Percentiles rank a stretch among this genome's conserved stretches.
These are phyloP conservation scores for Ceratobasidium sp. DNA, from an alignment of 1,284 basidiomycete genomes.

Conservation along the genomic window DNA sequence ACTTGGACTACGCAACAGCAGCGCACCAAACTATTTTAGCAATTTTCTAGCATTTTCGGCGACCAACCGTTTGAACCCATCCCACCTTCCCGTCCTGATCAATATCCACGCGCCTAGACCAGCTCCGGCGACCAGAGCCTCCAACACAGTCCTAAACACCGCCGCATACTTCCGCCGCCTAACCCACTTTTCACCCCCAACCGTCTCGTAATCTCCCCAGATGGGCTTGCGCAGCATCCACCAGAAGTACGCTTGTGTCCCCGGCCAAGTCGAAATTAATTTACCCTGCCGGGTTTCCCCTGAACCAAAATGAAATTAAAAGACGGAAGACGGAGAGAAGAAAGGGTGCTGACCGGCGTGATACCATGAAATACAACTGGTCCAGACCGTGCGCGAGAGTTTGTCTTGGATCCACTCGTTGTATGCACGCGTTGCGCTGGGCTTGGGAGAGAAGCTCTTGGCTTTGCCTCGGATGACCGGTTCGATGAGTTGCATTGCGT, in stretches of 20 bases:
- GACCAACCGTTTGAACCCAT: constrained; percentile 1
- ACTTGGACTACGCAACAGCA: not conserved
- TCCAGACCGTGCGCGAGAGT: constrained; percentile 8
- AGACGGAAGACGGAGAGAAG: not conserved
- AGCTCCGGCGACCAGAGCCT: constrained; percentile 7
- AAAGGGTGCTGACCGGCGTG: not conserved
- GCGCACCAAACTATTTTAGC: not conserved
- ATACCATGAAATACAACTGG: constrained; percentile 20
- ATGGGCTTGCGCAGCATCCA: constrained; percentile 25
- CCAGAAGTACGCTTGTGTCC: constrained; percentile 7
- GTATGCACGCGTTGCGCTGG: not conserved
- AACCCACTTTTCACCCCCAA: constrained; percentile 26
- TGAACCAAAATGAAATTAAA: no score
- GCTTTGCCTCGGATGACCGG: constrained; percentile 21
- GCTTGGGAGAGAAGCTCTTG: constrained; percentile 13
- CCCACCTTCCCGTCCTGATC: constrained; percentile 4
- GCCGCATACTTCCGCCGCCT: not conserved
- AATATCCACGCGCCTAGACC: constrained; percentile 23
- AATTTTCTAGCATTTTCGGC: constrained; percentile 3
- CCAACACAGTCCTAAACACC: constrained; percentile 9
- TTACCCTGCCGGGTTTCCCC: not conserved
- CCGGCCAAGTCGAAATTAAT: constrained; percentile 9
- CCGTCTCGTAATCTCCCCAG: constrained; percentile 29
- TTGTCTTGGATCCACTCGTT: constrained; percentile 28
- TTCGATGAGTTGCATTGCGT: constrained; percentile 26